These are phyloP conservation scores for Solanum pennellii DNA, from an alignment of 257 asterid genomes.

Conservation along the genomic window DNA sequence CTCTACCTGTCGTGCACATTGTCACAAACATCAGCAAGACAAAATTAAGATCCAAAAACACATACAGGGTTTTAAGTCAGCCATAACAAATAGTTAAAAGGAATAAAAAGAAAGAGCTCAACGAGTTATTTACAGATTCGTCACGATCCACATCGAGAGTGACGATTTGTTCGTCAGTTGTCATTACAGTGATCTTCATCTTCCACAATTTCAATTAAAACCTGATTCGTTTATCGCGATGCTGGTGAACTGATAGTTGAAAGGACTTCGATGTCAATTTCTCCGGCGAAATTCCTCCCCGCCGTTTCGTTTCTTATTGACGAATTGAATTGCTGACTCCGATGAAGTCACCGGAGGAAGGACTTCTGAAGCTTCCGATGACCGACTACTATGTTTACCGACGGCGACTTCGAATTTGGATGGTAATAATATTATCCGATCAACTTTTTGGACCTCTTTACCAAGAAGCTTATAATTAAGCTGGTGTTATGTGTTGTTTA, in stretches of 20 bases:
- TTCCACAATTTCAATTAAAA: neutral
- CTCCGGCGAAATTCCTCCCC: neutral
- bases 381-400: neutral
- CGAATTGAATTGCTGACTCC: neutral
- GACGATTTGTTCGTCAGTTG: slow-evolving; percentile 83
- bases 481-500: neutral
- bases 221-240: neutral
- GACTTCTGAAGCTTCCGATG: neutral
- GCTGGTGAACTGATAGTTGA: neutral
- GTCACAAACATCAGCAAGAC: neutral
- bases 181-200: slow-evolving; percentile 97
- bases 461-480: neutral
- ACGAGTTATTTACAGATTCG: slow-evolving; percentile 55
- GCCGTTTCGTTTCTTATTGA: neutral
- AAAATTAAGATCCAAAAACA: neutral
- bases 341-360: neutral
- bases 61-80: neutral
- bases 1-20: slow-evolving; percentile 55
- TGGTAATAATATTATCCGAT: neutral
- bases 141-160: slow-evolving; percentile 82
- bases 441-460: neutral
- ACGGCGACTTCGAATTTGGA: neutral
- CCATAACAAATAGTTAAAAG: neutral
- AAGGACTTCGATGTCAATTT: neutral
- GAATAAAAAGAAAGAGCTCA: neutral